phyloP scores from a whole-genome alignment of 179 eudicot species.

The Drosera spatulata region DNA sequence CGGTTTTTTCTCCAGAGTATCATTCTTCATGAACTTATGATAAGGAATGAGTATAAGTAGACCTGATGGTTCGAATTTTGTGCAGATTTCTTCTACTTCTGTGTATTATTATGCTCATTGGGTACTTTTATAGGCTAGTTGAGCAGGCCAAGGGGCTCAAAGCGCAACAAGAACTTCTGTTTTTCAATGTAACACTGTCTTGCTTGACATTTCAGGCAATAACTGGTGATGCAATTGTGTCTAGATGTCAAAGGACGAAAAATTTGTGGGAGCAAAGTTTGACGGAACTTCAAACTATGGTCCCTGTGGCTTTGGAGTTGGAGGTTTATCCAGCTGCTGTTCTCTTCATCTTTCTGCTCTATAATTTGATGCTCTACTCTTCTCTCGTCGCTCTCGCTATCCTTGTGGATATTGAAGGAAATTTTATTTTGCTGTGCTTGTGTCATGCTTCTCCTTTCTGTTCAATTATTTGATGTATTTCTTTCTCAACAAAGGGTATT shows the following conservation, averaged over 20 bases:
- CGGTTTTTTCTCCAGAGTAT: background rate
- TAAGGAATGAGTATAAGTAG: no score
- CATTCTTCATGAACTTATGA: no score
- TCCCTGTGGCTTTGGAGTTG: slow-evolving; percentile 46
- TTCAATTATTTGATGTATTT: background rate
- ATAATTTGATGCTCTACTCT: background rate
- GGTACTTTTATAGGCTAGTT: no score
- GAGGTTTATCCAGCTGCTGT: slow-evolving; percentile 30
- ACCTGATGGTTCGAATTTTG: no score
- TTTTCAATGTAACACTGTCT: background rate
- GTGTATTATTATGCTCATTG: no score
- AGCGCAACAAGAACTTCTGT: no score
- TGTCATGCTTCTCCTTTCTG: background rate
- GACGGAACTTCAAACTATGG: slow-evolving; percentile 55
- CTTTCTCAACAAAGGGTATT: no score
- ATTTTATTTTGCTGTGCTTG: background rate
- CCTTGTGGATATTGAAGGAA: no score
- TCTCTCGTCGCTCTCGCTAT: no score
- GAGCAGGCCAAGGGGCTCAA: no score
- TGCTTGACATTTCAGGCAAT: slow-evolving; percentile 45
- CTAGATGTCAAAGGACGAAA: slow-evolving; percentile 48
- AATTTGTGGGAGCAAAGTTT: slow-evolving; percentile 45
- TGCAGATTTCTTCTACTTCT: no score
- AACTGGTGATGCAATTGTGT: slow-evolving; percentile 44
- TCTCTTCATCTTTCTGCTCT: background rate